Evolutionary conservation across 192 early-diverging fungal genomes (phyloP), one percentile per base, ranked within the genome.

Genomic region (Backusella luteola): DNA sequence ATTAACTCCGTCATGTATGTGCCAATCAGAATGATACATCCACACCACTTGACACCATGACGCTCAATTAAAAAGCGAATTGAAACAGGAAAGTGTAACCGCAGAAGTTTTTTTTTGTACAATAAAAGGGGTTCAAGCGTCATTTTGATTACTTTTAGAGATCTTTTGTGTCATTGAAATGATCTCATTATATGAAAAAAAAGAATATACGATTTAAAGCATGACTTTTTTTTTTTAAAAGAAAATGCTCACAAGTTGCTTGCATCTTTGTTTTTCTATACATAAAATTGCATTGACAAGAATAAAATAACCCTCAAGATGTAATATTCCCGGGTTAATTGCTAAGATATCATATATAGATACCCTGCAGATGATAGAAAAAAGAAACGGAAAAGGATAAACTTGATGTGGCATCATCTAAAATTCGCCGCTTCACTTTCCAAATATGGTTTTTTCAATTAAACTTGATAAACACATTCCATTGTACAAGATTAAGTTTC

Each of bases 41-140:
- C 23, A 63, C 26, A 63, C 56, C 56, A 63, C 56, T 63, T 63
- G 56, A 63, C 56, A 63, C 56, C 56, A 63, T 63, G 56, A 63
- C 56, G 56, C 56, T 63, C 56, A 6, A 59, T 29, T 29, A 63
- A 63, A 63, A 63, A 63, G 26, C 23, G 56, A 29, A 63, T 63
- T 63, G 56, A 63, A 63, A 63, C 56, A 63, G 56, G 34, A 19
- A 56, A 36, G 73, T 53, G 39, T 39, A 73, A 49, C 39, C 38
- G 5, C 17, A n/a, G 38, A 44, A 4, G n/a, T 73, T 21, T 42
- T 39, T 73, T 21, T 42, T 39, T 41, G 71, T 42, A n/a, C 7
- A 26, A 35, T 42, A 53, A 17, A 34, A 53, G 39, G 71, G 39
- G 71, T 7, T n/a, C 15, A 73, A 32, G 21, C 56, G 21, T 26